Conservation (phyloP, 2,329 filamentous ascomycete species). For the Claviceps cyperi region DNA sequence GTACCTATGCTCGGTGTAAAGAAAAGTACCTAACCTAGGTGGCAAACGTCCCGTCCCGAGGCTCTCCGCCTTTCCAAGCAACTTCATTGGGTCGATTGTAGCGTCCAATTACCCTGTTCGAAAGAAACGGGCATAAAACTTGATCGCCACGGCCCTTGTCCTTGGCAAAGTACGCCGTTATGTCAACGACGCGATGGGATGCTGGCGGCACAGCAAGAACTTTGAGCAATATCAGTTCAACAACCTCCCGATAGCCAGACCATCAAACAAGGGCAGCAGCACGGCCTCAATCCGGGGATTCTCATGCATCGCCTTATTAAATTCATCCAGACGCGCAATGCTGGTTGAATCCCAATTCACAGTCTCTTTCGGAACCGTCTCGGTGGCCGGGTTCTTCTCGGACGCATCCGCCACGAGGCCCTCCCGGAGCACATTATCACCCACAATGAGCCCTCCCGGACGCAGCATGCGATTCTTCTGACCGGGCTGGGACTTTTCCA, state of each 20-base stretch:
- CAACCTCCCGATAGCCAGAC: conserved; percentile 1
- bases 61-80: too few relatives aligned
- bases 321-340: conserved; percentile 4
- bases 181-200: too few relatives aligned
- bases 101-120: too few relatives aligned
- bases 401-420: conserved; percentile 29
- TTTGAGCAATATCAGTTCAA: neutral
- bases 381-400: conserved; percentile 1
- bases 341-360: conserved; percentile 2
- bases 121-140: too few relatives aligned
- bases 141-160: too few relatives aligned
- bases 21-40: too few relatives aligned
- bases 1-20: too few relatives aligned
- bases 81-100: too few relatives aligned
- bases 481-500: conserved; percentile 27
- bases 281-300: conserved; percentile 2
- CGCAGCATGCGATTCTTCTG: conserved; percentile 27
- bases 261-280: conserved; percentile 4
- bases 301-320: conserved; percentile 2
- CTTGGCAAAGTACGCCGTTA: too few relatives aligned
- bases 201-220: neutral
- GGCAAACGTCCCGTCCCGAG: too few relatives aligned
- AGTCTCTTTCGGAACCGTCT: conserved; percentile 1
- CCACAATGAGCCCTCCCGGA: conserved; percentile 34
- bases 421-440: conserved; percentile 37